These are phyloP conservation scores for Soucietia sequanensis DNA, from an alignment of 805 yeast genomes.

Conservation along the genomic window DNA sequence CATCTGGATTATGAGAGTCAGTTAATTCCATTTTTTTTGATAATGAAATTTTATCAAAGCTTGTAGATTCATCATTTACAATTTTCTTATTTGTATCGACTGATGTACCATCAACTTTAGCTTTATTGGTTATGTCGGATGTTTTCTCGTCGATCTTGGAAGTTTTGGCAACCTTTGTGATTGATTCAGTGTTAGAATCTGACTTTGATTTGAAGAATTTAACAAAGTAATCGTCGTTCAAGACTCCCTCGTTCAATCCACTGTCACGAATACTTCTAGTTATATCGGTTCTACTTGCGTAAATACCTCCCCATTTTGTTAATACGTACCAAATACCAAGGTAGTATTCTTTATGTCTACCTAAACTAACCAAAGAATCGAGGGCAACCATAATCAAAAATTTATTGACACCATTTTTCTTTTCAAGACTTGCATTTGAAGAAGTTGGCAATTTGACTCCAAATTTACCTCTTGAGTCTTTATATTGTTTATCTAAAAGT, in stretches of 20 bases:
- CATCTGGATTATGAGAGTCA: slow-evolving; percentile 1
- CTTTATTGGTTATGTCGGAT: too few species aligned
- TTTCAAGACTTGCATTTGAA: slow-evolving; percentile 4
- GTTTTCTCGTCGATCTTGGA: background rate
- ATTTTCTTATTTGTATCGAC: too few species aligned
- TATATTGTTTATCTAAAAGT: slow-evolving; percentile 12
- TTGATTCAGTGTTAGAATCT: background rate
- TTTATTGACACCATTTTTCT: slow-evolving; percentile 24
- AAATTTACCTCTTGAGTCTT: slow-evolving; percentile 17
- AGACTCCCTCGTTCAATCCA: slow-evolving; percentile 7
- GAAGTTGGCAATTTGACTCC: slow-evolving; percentile 14
- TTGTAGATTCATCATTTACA: background rate
- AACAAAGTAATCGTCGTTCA: slow-evolving; percentile 2
- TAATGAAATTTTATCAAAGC: background rate
- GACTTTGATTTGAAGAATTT: background rate
- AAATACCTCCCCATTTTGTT: slow-evolving; percentile 33
- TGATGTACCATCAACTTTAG: too few species aligned
- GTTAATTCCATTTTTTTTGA: background rate
- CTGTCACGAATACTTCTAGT: background rate
- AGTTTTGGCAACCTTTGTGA: too few species aligned
- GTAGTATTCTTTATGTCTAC: slow-evolving; percentile 28
- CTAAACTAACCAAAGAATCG: slow-evolving; percentile 30
- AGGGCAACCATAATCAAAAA: slow-evolving; percentile 29
- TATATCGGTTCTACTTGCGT: slow-evolving; percentile 7
- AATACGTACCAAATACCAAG: slow-evolving; percentile 32